phyloP scores from a whole-genome alignment of 805 yeast genomes.

The Ogataea dorogensis region DNA sequence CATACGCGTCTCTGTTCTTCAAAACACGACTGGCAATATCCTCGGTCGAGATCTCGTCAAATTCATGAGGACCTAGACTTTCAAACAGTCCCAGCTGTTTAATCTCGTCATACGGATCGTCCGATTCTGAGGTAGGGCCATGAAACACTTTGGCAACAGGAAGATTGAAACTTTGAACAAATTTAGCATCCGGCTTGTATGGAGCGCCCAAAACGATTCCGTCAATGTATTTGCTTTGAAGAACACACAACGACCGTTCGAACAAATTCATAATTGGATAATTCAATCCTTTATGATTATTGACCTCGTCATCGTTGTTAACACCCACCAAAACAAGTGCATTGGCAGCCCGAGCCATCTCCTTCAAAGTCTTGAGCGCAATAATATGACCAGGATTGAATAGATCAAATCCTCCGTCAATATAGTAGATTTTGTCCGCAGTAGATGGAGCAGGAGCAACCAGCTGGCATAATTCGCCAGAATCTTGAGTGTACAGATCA shows the following conservation, averaged over 20 bases:
- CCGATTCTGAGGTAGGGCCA: conserved; percentile 53
- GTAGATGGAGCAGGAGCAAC: conserved; percentile 34
- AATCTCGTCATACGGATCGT: conserved; percentile 30
- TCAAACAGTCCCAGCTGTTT: conserved; percentile 37
- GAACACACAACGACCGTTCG: conserved; percentile 82
- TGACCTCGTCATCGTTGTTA: conserved; percentile 56
- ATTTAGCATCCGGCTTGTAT: conserved; percentile 42
- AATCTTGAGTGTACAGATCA: conserved; percentile 37
- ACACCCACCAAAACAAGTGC: conserved; percentile 66
- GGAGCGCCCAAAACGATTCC: conserved; percentile 76
- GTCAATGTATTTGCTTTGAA: conserved; percentile 85
- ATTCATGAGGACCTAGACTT: conserved; percentile 53
- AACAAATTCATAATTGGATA: conserved; percentile 84
- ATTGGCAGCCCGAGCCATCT: conserved; percentile 35
- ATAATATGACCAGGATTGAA: conserved; percentile 93
- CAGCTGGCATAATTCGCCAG: conserved; percentile 29
- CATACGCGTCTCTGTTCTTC: conserved; percentile 64
- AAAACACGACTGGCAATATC: conserved; percentile 76
- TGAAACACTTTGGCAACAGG: conserved; percentile 44
- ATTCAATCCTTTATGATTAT: conserved; percentile 55
- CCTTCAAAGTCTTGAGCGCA: conserved; percentile 52
- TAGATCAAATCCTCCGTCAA: conserved; percentile 86
- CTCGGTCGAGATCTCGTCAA: conserved; percentile 61
- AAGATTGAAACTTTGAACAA: conserved; percentile 38
- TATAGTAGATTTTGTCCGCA: conserved; percentile 42